Percentiles rank a stretch among this genome's conserved stretches.
phyloP scores from a whole-genome alignment of 441 rosid species.

The Pelargonium fulgidum region DNA sequence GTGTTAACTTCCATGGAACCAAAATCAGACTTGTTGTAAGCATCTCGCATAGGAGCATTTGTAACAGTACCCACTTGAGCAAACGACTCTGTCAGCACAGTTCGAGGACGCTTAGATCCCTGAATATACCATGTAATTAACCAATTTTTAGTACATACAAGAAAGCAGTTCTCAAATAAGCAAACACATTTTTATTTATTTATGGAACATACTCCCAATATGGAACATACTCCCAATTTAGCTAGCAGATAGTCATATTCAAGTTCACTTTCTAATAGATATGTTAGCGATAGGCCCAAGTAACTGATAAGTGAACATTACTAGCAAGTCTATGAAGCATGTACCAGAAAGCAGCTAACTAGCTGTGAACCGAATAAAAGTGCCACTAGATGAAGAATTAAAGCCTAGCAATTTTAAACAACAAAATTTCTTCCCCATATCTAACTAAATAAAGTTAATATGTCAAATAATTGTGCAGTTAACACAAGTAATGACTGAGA shows the following conservation, averaged over 20 bases:
- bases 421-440: neutral
- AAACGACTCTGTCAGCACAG: constrained; percentile 59
- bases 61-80: constrained; percentile 57
- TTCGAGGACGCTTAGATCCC: constrained; percentile 87
- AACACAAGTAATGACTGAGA: neutral
- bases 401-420: neutral
- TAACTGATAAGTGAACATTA: neutral
- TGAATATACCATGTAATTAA: constrained; percentile 34
- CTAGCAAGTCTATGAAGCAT: neutral
- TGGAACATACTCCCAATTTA: neutral
- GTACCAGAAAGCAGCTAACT: neutral
- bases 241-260: neutral
- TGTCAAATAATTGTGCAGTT: neutral
- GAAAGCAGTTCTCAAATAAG: too few relatives aligned
- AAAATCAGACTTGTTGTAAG: constrained; percentile 50
- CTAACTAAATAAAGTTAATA: neutral
- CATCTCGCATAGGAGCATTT: constrained; percentile 45
- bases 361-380: neutral
- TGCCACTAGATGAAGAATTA: neutral
- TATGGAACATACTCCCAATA: neutral
- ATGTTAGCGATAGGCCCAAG: neutral
- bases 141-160: constrained; percentile 4
- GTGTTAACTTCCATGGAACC: constrained; percentile 54
- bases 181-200: too few relatives aligned
- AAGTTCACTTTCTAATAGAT: neutral